Conservation (phyloP, 1,284 basidiomycete genomes). For the Melanopsichium pennsylvanicum region DNA sequence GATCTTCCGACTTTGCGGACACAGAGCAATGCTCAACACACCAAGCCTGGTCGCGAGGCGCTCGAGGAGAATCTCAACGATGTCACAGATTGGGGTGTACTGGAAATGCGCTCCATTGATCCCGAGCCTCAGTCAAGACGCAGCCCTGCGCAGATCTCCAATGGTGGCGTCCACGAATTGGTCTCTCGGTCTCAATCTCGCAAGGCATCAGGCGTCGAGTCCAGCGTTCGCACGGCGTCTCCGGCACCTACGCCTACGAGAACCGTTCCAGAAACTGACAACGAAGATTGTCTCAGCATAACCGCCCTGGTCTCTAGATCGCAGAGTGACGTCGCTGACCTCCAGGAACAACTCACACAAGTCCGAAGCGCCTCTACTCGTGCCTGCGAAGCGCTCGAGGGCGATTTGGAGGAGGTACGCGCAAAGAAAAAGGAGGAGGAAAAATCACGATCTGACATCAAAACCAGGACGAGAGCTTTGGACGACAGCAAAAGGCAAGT, state of each 20-base stretch:
- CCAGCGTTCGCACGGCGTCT: neutral
- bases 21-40: constrained; percentile 72
- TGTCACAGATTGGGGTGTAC: constrained; percentile 71
- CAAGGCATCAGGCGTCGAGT: too few relatives aligned
- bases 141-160: constrained; percentile 16
- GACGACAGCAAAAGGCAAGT: constrained; percentile 87
- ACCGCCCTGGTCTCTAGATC: constrained; percentile 23
- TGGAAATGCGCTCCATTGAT: constrained; percentile 68
- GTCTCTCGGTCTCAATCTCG: neutral
- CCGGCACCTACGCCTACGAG: constrained; percentile 6
- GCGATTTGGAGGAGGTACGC: constrained; percentile 78
- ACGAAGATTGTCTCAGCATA: constrained; percentile 26
- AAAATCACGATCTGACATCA: constrained; percentile 77
- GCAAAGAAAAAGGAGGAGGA: constrained; percentile 85
- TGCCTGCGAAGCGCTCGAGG: constrained; percentile 71
- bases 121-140: constrained; percentile 28
- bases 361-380: constrained; percentile 72
- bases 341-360: constrained; percentile 79
- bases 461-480: constrained; percentile 79
- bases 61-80: constrained; percentile 77
- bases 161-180: constrained; percentile 1
- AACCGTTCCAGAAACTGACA: neutral
- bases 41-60: constrained; percentile 57
- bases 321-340: constrained; percentile 66
- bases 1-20: constrained; percentile 68